phyloP scores from a whole-genome alignment of 163 green algal genomes.

The Botryococcus braunii region DNA sequence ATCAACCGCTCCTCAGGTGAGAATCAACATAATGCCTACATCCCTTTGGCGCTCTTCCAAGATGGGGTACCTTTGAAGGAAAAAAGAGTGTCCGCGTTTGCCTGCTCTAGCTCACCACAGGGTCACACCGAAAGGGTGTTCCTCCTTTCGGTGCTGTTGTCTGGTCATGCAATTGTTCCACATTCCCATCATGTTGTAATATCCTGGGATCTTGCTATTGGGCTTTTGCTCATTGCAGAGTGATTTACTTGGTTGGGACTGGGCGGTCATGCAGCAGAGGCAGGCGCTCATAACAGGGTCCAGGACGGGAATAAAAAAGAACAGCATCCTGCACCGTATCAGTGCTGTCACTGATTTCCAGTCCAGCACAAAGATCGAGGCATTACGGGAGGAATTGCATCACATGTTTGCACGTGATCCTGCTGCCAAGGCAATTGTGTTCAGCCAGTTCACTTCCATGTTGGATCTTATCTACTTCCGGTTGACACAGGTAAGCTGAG shows the following conservation, averaged over 20 bases:
- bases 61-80: too few species aligned
- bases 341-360: slow-evolving; percentile 59
- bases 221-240: too few species aligned
- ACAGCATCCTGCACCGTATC: slow-evolving; percentile 62
- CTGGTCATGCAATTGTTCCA: too few species aligned
- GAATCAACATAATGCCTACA: neutral
- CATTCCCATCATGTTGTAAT: too few species aligned
- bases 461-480: slow-evolving; percentile 76
- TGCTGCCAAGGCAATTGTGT: slow-evolving; percentile 81
- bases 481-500: slow-evolving; percentile 64
- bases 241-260: too few species aligned
- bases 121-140: too few species aligned
- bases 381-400: slow-evolving; percentile 77
- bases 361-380: slow-evolving; percentile 88
- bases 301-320: slow-evolving; percentile 19
- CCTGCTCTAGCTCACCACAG: too few species aligned
- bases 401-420: slow-evolving; percentile 66
- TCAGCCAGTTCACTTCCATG: slow-evolving; percentile 94
- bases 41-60: neutral
- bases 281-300: too few species aligned
- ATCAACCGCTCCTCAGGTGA: neutral
- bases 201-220: too few species aligned
- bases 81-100: too few species aligned
- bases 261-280: too few species aligned
- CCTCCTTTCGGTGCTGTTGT: too few species aligned